Evolutionary conservation across 1,139 yeast species (phyloP), one percentile per base, ranked within the genome.

Genomic region (Geotrichum restrictum): DNA sequence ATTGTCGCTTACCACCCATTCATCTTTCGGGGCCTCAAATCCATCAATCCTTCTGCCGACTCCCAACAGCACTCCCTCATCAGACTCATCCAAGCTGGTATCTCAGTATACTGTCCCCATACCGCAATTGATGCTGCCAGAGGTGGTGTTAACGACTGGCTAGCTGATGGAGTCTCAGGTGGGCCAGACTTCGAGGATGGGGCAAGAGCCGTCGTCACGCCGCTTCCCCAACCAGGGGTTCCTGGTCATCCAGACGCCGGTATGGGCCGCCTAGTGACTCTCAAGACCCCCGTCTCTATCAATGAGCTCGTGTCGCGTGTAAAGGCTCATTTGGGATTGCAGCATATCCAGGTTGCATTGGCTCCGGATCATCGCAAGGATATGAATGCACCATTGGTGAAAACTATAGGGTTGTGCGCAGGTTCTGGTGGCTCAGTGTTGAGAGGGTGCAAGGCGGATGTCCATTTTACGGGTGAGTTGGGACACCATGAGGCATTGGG

Each of bases 81-180:
- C 39, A 78, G 78, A 55, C 75, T 94, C 60, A 84, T 89, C 51
- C 82, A 83, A 57, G 77, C 83, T 55, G 87, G 87, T 16, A 79
- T 93, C 57, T 81, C 91, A 54, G 98, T 94, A 1, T 93, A 93
- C 67, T 86, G 85, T 51, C 98, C 98, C 16, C 99, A 94, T 65
- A 91, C 98, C 0, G 93, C 98, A 0, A 86, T 93, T 1, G 98
- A 94, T 69, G 94, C 97, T 33, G 95, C 95, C 10, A 69, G 70
- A 16, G 88, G 87, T 10, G 98, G 98, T 24, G 97, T 94, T 55
- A 93, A 91, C 61, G 98, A 89, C 66, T 93, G 95, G 84, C 74
- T 93, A 40, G 86, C 81, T 0, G 81, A 79, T 45, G 87, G 88
- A 0, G 70, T 88, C 14, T 66, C 80, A 3, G 62, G 63, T 1